Evolutionary conservation across 2,329 filamentous ascomycete species (phyloP), one percentile per base, ranked within the genome.

Genomic region (Xylaria sp.): DNA sequence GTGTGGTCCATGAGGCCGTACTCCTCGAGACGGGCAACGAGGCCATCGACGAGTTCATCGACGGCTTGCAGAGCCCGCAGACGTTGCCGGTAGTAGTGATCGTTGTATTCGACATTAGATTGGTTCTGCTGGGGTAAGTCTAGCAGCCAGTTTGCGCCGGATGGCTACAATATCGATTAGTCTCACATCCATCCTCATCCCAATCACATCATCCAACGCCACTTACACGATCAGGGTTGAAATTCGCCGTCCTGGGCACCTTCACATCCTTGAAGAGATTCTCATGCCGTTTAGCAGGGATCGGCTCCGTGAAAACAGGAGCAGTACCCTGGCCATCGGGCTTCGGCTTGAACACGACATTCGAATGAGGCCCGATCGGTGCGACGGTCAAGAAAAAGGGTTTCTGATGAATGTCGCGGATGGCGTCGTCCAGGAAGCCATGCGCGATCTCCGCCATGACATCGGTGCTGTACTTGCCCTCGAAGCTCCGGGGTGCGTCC

Each of bases 341-440:
- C 80, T 74, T 61, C 86, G 84, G 47, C 13, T 58, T 60, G 37
- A 65, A 59, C 1, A 52, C 58, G 8, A 68, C 63, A 10, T 67
- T 69, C 19, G 80, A 80, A 66, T 91, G 88, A 0, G 88, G 88
- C 0, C 83, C 87, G 4, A 87, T 79, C 0, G 88, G 88, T 0
- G 87, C 83, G 7, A 89, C 77, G 0, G 79, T 80, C 3, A 91
- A 70, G 68, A 91, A 90, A 72, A 90, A 91, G 0, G 88, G 88
- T 13, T 79, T 77, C 0, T 77, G 71, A 10, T 79, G 76, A 0
- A 77, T 72, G 0, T 76, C 74, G 0, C 73, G 69, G 2, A 86
- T 74, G 0, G 83, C 88, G 54, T 88, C 81, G 2, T 85, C 79
- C 0, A 91, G 72, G 50, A 90, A 83, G 0, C 79, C 83, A 5